A percentile compares a stretch with the other conserved stretches of the same genome.
phyloP scores from a whole-genome alignment of 2,329 filamentous ascomycete genomes.

The Scytalidium lignicola region DNA sequence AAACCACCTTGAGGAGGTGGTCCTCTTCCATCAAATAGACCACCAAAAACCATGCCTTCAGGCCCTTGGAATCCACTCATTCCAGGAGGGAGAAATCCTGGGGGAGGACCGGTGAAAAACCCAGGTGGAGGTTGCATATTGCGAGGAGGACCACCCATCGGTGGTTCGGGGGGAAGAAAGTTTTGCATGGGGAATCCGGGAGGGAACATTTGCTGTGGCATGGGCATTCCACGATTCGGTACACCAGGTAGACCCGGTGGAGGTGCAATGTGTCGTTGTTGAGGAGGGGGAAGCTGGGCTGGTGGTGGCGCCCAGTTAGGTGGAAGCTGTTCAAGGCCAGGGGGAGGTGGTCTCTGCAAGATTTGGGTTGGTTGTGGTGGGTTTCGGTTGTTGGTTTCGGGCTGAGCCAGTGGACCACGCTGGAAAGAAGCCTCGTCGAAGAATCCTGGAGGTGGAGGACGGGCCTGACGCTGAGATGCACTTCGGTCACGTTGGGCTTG shows the following conservation, averaged over 20 bases:
- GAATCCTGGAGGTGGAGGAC: constrained; percentile 22
- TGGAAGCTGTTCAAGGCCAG: constrained; percentile 55
- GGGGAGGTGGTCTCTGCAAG: constrained; percentile 56
- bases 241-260: constrained; percentile 52
- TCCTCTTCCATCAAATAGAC: constrained; percentile 49
- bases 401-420: constrained; percentile 20
- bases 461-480: constrained; percentile 34
- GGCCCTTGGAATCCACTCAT: constrained; percentile 53
- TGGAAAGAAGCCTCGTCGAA: constrained; percentile 23
- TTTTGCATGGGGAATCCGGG: constrained; percentile 53
- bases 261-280: constrained; percentile 51
- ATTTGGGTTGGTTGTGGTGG: constrained; percentile 57
- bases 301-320: constrained; percentile 43
- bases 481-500: constrained; percentile 21
- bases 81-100: constrained; percentile 49
- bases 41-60: constrained; percentile 43
- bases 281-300: constrained; percentile 25
- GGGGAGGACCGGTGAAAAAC: constrained; percentile 28
- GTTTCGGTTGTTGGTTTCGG: constrained; percentile 20
- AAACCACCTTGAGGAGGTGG: constrained; percentile 47
- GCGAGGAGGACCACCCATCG: constrained; percentile 30
- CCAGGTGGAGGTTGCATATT: constrained; percentile 48
- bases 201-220: constrained; percentile 53
- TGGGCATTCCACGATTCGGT: constrained; percentile 35
- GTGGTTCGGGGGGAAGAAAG: constrained; percentile 40